Evolutionary conservation across 257 asterid species (phyloP).

Genomic region (Solanum pimpinellifolium): DNA sequence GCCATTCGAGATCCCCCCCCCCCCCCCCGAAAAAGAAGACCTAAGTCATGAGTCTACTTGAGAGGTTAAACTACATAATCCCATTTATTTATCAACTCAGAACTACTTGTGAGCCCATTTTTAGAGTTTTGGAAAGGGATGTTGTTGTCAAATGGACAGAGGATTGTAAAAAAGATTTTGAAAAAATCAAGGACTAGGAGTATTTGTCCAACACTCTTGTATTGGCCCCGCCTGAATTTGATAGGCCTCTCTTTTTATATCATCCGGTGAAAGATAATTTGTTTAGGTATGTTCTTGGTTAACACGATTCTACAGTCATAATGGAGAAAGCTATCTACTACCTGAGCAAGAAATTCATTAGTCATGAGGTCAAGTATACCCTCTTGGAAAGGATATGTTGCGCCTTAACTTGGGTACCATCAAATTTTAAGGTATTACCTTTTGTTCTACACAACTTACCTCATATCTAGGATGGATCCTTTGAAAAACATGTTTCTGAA

Average conservation of each 20-base stretch:
- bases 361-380: background rate
- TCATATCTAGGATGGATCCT: background rate
- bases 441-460: background rate
- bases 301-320: background rate
- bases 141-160: fast-evolving
- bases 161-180: background rate
- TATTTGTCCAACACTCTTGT: background rate
- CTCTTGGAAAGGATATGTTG: background rate
- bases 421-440: background rate
- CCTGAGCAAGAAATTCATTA: background rate
- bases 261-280: too few species aligned
- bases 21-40: too few species aligned
- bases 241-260: background rate
- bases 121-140: background rate
- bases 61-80: too few species aligned
- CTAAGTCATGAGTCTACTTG: too few species aligned
- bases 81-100: too few species aligned
- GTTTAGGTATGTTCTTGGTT: too few species aligned
- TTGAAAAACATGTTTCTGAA: too few species aligned
- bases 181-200: background rate
- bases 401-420: background rate
- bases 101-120: too few species aligned
- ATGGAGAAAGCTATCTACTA: too few species aligned
- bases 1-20: background rate
- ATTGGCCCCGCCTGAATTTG: too few species aligned